phyloP scores from a whole-genome alignment of 208 protist genomes.

The Acanthamoeba castellanii region DNA sequence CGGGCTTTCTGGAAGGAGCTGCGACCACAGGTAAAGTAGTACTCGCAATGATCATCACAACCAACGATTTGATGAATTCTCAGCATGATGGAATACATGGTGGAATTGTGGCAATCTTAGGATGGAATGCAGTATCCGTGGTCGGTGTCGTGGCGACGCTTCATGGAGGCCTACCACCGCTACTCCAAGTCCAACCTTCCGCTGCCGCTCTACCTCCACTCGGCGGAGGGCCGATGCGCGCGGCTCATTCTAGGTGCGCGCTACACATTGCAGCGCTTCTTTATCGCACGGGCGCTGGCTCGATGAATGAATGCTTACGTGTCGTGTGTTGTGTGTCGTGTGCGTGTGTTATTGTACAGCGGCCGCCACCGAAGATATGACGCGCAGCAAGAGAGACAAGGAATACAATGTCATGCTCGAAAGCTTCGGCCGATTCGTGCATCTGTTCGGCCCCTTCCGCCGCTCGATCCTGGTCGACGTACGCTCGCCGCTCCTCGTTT shows the following conservation, averaged over 20 bases:
- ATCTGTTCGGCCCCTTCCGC: constrained; percentile 32
- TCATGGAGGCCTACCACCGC: background rate
- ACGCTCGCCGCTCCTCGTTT: background rate
- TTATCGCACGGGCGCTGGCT: too few relatives aligned
- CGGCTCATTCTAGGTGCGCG: background rate
- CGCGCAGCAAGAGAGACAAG: background rate
- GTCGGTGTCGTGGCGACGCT: background rate
- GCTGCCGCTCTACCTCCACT: background rate
- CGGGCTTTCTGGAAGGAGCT: constrained; percentile 16
- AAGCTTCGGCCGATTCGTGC: constrained; percentile 22
- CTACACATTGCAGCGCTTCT: background rate
- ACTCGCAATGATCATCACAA: too few relatives aligned
- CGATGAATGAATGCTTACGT: background rate
- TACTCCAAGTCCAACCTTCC: constrained; percentile 2
- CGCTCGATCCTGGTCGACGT: background rate
- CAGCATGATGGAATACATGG: too few relatives aligned
- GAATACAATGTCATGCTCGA: constrained; percentile 27
- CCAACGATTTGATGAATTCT: too few relatives aligned
- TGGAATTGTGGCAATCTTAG: background rate
- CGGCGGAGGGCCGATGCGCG: background rate
- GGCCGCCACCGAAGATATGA: constrained; percentile 3
- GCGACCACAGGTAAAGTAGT: background rate
- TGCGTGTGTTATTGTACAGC: background rate
- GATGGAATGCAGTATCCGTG: constrained; percentile 7
- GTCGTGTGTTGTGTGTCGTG: too few relatives aligned